A percentile compares a stretch with the other conserved stretches of the same genome.
phyloP scores from a whole-genome alignment of 2,329 filamentous ascomycete species.

The Orbilia quercus region DNA sequence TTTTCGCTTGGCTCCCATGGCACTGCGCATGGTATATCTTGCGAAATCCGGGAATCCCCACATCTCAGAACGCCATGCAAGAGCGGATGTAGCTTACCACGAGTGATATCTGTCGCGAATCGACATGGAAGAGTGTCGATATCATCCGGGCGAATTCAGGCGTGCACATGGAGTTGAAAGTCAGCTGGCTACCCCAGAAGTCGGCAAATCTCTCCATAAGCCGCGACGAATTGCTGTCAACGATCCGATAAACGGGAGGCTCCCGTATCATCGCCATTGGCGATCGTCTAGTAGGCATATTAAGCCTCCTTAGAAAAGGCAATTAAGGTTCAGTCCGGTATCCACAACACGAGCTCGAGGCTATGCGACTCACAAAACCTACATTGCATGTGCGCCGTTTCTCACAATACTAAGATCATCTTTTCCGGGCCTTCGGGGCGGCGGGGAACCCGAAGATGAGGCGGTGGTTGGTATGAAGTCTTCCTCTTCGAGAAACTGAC shows the following conservation, averaged over 20 bases:
- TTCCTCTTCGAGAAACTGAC: slow-evolving; percentile 49
- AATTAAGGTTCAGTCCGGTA: slow-evolving; percentile 41
- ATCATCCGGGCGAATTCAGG: slow-evolving; percentile 46
- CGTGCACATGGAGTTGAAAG: slow-evolving; percentile 51
- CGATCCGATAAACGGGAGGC: slow-evolving; percentile 46
- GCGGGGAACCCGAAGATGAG: slow-evolving; percentile 40
- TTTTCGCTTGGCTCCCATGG: not conserved
- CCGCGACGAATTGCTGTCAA: slow-evolving; percentile 45
- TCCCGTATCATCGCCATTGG: slow-evolving; percentile 48
- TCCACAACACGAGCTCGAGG: slow-evolving; percentile 52
- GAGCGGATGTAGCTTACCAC: slow-evolving; percentile 33
- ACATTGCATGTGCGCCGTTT: slow-evolving; percentile 47
- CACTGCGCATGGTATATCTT: slow-evolving; percentile 4
- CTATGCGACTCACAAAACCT: slow-evolving; percentile 47
- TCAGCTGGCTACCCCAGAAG: slow-evolving; percentile 51
- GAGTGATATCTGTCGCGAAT: slow-evolving; percentile 53
- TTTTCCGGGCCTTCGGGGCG: slow-evolving; percentile 24
- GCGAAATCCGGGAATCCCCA: not conserved
- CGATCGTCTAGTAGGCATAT: slow-evolving; percentile 31
- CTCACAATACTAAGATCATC: slow-evolving; percentile 39
- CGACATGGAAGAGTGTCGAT: slow-evolving; percentile 48
- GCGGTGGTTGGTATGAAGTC: slow-evolving; percentile 42
- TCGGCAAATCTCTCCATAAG: slow-evolving; percentile 53
- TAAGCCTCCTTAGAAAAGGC: slow-evolving; percentile 26
- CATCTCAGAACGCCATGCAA: not conserved